phyloP scores from a whole-genome alignment of 345 rosid species.

The Melaleuca quinquenervia region DNA sequence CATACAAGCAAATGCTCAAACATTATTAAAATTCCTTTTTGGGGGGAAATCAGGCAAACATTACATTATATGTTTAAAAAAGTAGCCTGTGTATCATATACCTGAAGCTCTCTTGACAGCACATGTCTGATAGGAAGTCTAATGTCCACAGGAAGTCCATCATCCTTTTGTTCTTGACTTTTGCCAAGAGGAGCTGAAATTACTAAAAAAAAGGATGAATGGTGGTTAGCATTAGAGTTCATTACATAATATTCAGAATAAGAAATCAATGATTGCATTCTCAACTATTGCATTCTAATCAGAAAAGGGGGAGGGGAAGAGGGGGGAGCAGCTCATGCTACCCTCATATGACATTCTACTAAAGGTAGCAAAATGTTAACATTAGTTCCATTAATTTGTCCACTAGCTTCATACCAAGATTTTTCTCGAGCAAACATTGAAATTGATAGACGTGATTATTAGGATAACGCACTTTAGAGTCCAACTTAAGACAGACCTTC shows the following conservation, averaged over 20 bases:
- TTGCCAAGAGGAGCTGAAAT: conserved; percentile 61
- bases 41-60: not conserved
- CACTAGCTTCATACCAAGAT: not conserved
- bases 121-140: conserved; percentile 89
- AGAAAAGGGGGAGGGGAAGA: no score
- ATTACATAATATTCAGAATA: not conserved
- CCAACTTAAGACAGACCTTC: conserved; percentile 36
- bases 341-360: not conserved
- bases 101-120: conserved; percentile 89
- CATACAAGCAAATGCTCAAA: not conserved
- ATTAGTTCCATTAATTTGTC: not conserved
- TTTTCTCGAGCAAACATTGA: not conserved
- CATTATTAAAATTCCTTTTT: not conserved
- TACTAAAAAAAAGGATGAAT: conserved; percentile 25
- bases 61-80: conserved; percentile 14
- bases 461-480: not conserved
- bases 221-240: not conserved
- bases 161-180: conserved; percentile 49
- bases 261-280: not conserved
- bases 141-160: conserved; percentile 55
- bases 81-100: conserved; percentile 26
- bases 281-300: not conserved
- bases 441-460: not conserved
- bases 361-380: not conserved
- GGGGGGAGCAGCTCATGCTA: not conserved